phyloP scores from a whole-genome alignment of 306 rosid species.

The Trifolium fragiferum region DNA sequence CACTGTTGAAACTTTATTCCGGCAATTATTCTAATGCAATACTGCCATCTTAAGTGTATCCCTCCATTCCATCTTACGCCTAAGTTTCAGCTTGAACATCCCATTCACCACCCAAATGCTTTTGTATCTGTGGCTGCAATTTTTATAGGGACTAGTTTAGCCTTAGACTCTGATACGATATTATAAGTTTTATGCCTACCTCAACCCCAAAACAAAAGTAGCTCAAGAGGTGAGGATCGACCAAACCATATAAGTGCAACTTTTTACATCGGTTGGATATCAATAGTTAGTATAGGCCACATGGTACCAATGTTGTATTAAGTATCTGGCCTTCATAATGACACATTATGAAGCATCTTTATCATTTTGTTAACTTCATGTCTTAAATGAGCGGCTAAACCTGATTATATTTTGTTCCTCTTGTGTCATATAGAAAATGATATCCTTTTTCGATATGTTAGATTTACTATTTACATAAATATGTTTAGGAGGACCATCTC shows the following conservation, averaged over 20 bases:
- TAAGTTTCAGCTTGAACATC: neutral
- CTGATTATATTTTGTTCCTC: neutral
- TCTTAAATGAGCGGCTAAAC: slow-evolving; percentile 12
- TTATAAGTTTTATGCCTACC: neutral
- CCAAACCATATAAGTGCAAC: neutral
- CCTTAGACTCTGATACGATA: neutral
- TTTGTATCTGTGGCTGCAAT: neutral
- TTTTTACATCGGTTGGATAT: neutral
- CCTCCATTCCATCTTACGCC: neutral
- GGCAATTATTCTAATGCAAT: neutral
- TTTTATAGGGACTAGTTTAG: neutral
- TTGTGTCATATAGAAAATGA: neutral
- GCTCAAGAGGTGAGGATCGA: neutral
- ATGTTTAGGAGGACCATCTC: slow-evolving; percentile 30
- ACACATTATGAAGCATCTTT: slow-evolving; percentile 4
- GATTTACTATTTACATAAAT: slow-evolving; percentile 7
- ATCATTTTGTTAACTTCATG: slow-evolving; percentile 22
- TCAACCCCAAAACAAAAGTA: neutral
- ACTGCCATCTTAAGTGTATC: neutral
- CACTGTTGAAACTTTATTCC: too few species aligned
- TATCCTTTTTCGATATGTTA: slow-evolving; percentile 4
- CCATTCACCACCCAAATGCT: neutral
- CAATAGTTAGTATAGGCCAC: neutral
- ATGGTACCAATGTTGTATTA: neutral
- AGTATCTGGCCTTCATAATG: neutral